Evolutionary conservation across 306 rosid species (phyloP), one percentile per base, ranked within the genome.

Genomic region (Quercus robur): DNA sequence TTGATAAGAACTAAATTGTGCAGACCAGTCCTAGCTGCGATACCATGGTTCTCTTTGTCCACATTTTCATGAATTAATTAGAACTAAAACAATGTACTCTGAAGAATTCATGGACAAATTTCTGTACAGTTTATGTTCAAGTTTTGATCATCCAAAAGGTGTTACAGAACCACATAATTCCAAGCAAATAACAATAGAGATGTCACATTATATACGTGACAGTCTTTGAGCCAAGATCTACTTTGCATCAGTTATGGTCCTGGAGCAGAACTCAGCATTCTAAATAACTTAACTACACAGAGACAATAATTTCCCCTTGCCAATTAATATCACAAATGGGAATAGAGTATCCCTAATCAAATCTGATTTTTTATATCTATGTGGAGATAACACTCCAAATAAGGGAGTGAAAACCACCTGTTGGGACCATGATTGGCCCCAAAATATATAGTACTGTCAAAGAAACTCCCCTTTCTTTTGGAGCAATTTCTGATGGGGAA

Each of bases 1-100:
- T 67, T 67, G 18, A 12, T 56, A 46, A 84, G 77, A 71, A 82
- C 52, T 52, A 49, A 44, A 7, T 49, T 25, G 55, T 5, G 10
- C 51, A 62, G 26, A 81, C 70, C 33, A 75, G 52, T 52, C 63
- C 66, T 23, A 19, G 25, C 70, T 25, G 51, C 13, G 51, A 33
- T 54, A 46, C 54, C 59, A 19, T 13, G 21, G 15, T 62, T 55
- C 23, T 62, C 35, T 33, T 33, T 44, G 19, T 67, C 23, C 11
- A 57, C n/a, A 7, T 14, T 46, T 17, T 64, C 71, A 41, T 6
- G 31, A 55, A 26, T 62, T 19, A 76, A 46, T 21, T 67, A 67
- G 52, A 10, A 33, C 23, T 11, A 11, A 11, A 33, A 19, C 15
- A 46, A 17, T 46, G 63, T 9, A 17, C 20, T 51, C 57, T 13